Base-by-base conservation (phyloP, 331 rosid species). In the Stylosanthes scabra region DNA sequence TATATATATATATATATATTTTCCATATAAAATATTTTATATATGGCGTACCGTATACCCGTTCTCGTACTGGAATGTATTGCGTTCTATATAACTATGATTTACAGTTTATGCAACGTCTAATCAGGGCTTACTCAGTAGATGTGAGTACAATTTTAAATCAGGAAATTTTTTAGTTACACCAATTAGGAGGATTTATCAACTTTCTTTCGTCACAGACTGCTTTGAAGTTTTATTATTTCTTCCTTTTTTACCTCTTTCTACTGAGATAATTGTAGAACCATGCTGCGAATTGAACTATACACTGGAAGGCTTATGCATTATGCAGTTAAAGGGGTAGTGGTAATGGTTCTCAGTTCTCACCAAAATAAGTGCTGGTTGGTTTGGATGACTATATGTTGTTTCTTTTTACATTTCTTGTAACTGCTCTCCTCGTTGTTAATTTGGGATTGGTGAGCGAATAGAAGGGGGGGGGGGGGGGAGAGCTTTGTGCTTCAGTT, bases 251-350 rank as follows among this genome's bases (percentile, higher is more conserved):
- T 31, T 15, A 15, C 8, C 10, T 73, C 29, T 58, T 11, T 70
- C 64, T 37, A 51, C 52, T 54, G 62, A 46, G n/a, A 64, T 27
- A 45, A 37, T 61, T 71, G 25, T 70, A 50, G 59, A 83, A 76
- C 70, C 41, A 27, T 84, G 82, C 88, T 81, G 91, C 91, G 84
- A 47, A 63, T 88, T 77, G 87, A 85, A 34, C 88, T 73, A 55
- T 74, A 69, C 56, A 28, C 80, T 3, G 89, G 64, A 46, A 86
- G 86, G 46, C 68, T 88, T 79, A 74, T 63, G 62, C 75, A 34
- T 4, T 79, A 74, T 63, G 62, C 77, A 34, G 15, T 41, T 34
- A 78, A 78, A 86, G 92, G 90, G 63, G 95, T 88, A 71, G 74
- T 78, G 90, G 89, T 87, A 86, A 63, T 54, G 47, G n/a, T 55